Base-by-base conservation (phyloP, 805 yeast genomes). In the Kregervanrija delftensis region DNA sequence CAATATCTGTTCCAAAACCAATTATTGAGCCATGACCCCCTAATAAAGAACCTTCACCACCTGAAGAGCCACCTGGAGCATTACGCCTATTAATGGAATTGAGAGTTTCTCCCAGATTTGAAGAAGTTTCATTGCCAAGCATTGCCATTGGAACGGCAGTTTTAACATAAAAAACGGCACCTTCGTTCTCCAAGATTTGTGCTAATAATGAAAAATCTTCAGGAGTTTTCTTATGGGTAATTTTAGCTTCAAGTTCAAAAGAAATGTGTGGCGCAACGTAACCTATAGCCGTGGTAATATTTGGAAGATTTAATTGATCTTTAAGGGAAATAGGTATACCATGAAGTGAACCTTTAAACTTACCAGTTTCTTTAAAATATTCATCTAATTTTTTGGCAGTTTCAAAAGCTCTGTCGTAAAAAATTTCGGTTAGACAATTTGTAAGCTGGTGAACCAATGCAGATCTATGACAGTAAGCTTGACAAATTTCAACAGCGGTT, bases 271-370 rank as follows among this genome's bases (percentile, higher is more conserved):
- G 51, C 51, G 56, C 69, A 49, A 42, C 68, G 46, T 67, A 69
- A 3, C 72, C 69, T 28, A 66, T 64, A 30, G 71, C 66, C 5
- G 75, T 64, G 45, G 67, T 63, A 35, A 60, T 58, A 16, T 68
- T 71, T 45, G 59, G 63, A 48, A 64, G 58, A 45, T 64, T 58
- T 51, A 68, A 59, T 50, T 71, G 76, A 52, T 73, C 76, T 51
- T 73, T 72, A 36, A 72, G 56, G 0, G 76, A 71, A 14, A 72
- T 54, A 1, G 77, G 77, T 41, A 71, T 54, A 4, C 76, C 76
- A 48, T 69, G 76, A 41, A 70, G 60, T 12, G 69, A 72, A 30
- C 75, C 76, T 14, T 64, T 52, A 1, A 68, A 50, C 41, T 61
- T 55, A 1, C 71, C 71, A 12, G 63, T 55, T n/a, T 38, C 35